Base-by-base conservation (phyloP, 2,329 filamentous ascomycete species). In the Ilyonectria mors-panacis region DNA sequence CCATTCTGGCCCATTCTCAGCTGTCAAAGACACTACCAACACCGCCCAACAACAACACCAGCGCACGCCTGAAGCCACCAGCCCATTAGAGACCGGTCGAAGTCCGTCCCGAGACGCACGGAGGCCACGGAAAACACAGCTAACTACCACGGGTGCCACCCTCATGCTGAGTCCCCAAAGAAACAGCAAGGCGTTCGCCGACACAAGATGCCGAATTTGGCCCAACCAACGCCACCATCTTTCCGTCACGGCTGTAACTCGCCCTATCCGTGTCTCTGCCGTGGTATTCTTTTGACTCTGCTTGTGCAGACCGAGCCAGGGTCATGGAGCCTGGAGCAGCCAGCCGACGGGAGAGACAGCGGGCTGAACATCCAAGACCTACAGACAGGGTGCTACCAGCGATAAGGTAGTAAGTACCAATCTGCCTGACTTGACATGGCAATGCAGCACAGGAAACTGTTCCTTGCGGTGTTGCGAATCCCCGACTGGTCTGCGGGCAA, bases 1-100 rank as follows among this genome's bases (percentile, higher is more conserved):
- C 19, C 39, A 33, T 26, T 28, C 5, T 45, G 39, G 47, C 35
- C 47, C 54, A 64, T 59, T 37, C 35, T 57, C 51, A 53, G 37
- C 51, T 47, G 33, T 54, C 55, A 53, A 59, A 65, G 62, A 59
- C 58, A 57, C 39, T 42, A n/a, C 23, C 42, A 28, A 45, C 35
- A 6, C 54, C 28, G 28, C 44, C 50, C 42, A 55, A 39, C 51
- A 57, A 26, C 33, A 65, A 12, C 35, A 61, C 15, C 30, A 33
- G 21, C 26, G 30, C 57, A 65, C 44, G 51, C 59, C 58, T 9
- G 47, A 53, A 51, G 30, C 47, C 53, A 44, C 57, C 57, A 48
- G 21, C 37, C 12, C 21, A 7, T 39, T 17, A 21, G 19, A 59
- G 35, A 47, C 57, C 58, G 42, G 56, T 44, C 44, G 26, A n/a